phyloP scores from a whole-genome alignment of 129 eudicot genomes.

The Flaveria linearis region DNA sequence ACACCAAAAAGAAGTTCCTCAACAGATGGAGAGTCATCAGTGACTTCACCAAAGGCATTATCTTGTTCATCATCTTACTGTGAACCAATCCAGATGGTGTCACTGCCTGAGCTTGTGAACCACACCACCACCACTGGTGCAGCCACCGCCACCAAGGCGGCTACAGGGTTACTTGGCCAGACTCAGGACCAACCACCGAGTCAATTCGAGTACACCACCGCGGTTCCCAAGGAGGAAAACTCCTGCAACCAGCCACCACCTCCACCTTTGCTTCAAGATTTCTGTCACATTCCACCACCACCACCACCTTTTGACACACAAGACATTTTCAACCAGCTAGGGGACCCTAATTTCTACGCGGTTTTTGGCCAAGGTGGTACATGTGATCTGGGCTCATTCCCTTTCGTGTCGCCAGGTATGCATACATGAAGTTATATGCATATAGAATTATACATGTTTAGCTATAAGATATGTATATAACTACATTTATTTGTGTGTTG shows the following conservation, averaged over 20 bases:
- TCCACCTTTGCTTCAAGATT: constrained; percentile 30
- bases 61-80: constrained; percentile 49
- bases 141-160: neutral
- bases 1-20: constrained; percentile 57
- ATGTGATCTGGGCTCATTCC: constrained; percentile 47
- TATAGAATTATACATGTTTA: neutral
- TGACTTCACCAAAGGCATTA: constrained; percentile 41
- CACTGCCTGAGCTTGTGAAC: constrained; percentile 41
- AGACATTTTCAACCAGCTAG: constrained; percentile 47
- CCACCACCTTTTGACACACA: constrained; percentile 49
- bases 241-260: constrained; percentile 28
- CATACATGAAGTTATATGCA: neutral
- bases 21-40: constrained; percentile 53
- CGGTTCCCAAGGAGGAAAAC: constrained; percentile 36
- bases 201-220: constrained; percentile 32
- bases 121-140: constrained; percentile 15
- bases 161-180: constrained; percentile 26
- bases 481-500: neutral
- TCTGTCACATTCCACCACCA: constrained; percentile 48
- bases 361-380: constrained; percentile 46
- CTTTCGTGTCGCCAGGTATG: constrained; percentile 42
- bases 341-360: constrained; percentile 51
- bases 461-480: neutral
- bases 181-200: constrained; percentile 36
- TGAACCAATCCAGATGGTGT: constrained; percentile 43